These are phyloP conservation scores for Globisporangium echinulatum DNA, from an alignment of 352 stramenopile species.

Conservation along the genomic window DNA sequence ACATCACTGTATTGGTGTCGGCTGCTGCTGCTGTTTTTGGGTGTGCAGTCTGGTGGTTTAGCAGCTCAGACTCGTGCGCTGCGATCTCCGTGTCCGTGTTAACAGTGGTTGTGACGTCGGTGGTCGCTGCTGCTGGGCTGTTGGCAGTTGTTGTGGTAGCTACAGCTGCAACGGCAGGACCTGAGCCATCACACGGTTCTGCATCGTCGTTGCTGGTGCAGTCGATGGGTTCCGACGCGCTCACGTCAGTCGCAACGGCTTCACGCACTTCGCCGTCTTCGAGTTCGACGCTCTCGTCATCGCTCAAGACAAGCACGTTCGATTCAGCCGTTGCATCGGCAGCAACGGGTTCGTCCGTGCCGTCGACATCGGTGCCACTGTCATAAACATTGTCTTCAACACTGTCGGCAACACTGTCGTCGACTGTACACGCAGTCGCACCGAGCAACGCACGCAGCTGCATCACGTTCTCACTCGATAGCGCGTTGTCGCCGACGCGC, in stretches of 20 bases:
- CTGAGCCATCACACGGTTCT: neutral
- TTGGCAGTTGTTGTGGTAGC: neutral
- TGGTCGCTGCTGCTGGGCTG: neutral
- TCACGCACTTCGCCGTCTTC: too few relatives aligned
- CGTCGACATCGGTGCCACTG: neutral
- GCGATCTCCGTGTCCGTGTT: neutral
- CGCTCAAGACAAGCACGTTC: too few relatives aligned
- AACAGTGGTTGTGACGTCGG: neutral
- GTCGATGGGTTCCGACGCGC: too few relatives aligned
- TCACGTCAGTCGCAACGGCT: too few relatives aligned
- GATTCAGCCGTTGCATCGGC: too few relatives aligned
- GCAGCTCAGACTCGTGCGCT: neutral
- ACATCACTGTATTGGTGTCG: too few relatives aligned
- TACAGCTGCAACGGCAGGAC: neutral
- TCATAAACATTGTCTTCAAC: neutral
- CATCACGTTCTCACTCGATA: constrained; percentile 14
- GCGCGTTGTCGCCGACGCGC: constrained; percentile 24
- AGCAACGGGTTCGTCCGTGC: neutral
- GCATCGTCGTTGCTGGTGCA: neutral
- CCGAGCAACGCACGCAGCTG: constrained; percentile 7
- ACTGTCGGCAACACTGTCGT: neutral
- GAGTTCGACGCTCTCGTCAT: too few relatives aligned
- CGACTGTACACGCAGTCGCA: neutral
- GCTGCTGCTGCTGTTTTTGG: too few relatives aligned
- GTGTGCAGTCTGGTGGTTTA: neutral